A percentile compares a stretch with the other conserved stretches of the same genome.
These are phyloP conservation scores for Talaromyces sp. DNA, from an alignment of 2,329 filamentous ascomycete species.

Conservation along the genomic window DNA sequence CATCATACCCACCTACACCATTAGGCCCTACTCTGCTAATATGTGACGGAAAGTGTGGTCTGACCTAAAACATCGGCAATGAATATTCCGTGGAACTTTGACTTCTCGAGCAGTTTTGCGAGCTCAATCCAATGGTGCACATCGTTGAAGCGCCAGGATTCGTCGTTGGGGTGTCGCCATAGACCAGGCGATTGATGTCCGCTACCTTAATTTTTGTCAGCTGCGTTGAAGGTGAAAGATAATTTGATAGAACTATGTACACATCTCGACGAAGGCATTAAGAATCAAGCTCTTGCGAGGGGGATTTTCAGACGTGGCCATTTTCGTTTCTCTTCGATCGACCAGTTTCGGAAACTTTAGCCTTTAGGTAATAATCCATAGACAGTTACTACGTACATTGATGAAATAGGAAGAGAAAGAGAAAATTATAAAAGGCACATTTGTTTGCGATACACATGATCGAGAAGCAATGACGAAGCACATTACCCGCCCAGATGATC, in stretches of 20 bases:
- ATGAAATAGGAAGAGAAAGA: not conserved
- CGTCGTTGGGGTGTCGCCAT: constrained; percentile 63
- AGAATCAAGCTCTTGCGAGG: constrained; percentile 48
- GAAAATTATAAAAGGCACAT: not conserved
- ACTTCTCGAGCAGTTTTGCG: constrained; percentile 57
- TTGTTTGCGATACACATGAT: not conserved
- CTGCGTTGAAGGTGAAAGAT: not conserved
- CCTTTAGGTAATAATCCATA: not conserved
- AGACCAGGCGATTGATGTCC: constrained; percentile 56
- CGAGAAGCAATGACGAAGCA: not conserved
- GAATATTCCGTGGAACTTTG: constrained; percentile 64
- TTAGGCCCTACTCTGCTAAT: not conserved
- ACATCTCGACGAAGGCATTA: constrained; percentile 52
- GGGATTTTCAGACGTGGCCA: constrained; percentile 20
- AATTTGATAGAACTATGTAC: constrained; percentile 27
- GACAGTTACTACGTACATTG: not conserved
- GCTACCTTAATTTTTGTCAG: constrained; percentile 33
- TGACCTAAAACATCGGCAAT: constrained; percentile 62
- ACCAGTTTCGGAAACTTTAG: not conserved
- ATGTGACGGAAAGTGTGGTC: not conserved
- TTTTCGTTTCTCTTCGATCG: constrained; percentile 6
- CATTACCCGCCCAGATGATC: not conserved
- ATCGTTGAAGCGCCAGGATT: constrained; percentile 59
- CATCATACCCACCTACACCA: constrained; percentile 62
- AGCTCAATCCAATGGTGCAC: constrained; percentile 60